Evolutionary conservation across 257 asterid genomes (phyloP), one percentile per base, ranked within the genome.

Genomic region (Fraxinus americana): DNA sequence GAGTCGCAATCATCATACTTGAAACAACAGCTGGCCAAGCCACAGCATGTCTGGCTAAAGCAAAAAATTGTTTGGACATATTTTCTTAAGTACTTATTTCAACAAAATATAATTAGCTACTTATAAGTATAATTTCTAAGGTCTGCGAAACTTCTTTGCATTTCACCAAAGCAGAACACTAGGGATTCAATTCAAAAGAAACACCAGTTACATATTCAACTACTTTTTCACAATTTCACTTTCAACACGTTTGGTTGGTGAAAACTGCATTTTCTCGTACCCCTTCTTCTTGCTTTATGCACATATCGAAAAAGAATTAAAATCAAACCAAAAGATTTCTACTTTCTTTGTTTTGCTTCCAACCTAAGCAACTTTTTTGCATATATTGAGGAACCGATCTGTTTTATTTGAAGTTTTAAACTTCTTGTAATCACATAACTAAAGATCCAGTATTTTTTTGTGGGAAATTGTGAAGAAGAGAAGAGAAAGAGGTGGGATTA

Each of bases 191-290:
- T 7, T 36, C 41, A 36, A 36, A 41, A 10, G 48, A 41, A 41
- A 2, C 14, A 43, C 4, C 50, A 10, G 50, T 10, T 1, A 6
- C 45, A 59, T 30, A 57, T 63, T 10, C 71, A 36, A 52, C 66
- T 54, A 21, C 8, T 30, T 43, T 72, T 48, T n/a, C 80, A 21
- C 70, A 66, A 54, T 14, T 38, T 83, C 82, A 77, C 82, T 83
- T 61, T 76, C 79, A 59, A 82, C 87, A 75, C 66, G 86, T 80
- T 88, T 72, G 83, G 85, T 79, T 82, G 29, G 79, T 80, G 89
- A 85, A 89, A 83, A 77, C 76, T 69, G 78, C 92, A n/a, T 23
- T 57, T 65, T 39, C n/a, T 72, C 77, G 76, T 19, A 17, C 25
- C 52, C 57, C 54, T 54, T 25, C 70, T 57, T 75, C 72, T 30